phyloP scores from a whole-genome alignment of 345 rosid species.

The Eucalyptus regnans region DNA sequence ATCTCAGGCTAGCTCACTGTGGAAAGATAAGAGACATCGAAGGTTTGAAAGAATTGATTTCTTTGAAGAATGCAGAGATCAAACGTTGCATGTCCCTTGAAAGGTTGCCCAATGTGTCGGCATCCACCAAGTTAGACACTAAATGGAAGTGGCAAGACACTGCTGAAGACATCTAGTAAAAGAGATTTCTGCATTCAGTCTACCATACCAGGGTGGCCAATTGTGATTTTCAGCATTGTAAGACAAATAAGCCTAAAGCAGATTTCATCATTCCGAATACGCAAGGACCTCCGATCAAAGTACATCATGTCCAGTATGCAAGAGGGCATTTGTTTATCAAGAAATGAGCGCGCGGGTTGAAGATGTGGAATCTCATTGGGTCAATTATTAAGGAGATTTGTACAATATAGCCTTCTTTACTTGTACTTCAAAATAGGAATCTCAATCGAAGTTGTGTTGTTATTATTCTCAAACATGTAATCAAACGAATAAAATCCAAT shows the following conservation, averaged over 20 bases:
- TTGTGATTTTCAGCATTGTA: background rate
- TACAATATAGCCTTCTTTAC: too few species aligned
- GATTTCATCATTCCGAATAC: background rate
- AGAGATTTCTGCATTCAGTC: background rate
- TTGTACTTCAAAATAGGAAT: too few species aligned
- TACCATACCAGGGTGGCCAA: background rate
- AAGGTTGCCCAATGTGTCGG: background rate
- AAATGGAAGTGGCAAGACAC: background rate
- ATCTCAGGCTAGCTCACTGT: background rate
- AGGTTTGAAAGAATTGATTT: background rate
- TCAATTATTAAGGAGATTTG: too few species aligned
- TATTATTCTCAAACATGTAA: too few species aligned
- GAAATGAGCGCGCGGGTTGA: background rate
- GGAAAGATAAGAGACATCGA: background rate
- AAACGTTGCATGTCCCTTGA: background rate
- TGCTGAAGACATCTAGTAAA: background rate
- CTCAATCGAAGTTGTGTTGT: too few species aligned
- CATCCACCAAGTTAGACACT: background rate
- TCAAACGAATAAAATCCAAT: rapidly evolving
- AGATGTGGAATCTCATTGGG: background rate
- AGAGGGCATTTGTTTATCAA: background rate
- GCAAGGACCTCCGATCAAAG: background rate
- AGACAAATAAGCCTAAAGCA: background rate
- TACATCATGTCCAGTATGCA: background rate
- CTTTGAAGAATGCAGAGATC: background rate